Percentiles rank a stretch among this genome's conserved stretches.
These are phyloP conservation scores for Magnusiomyces ingens DNA, from an alignment of 1,139 yeast species.

Conservation along the genomic window DNA sequence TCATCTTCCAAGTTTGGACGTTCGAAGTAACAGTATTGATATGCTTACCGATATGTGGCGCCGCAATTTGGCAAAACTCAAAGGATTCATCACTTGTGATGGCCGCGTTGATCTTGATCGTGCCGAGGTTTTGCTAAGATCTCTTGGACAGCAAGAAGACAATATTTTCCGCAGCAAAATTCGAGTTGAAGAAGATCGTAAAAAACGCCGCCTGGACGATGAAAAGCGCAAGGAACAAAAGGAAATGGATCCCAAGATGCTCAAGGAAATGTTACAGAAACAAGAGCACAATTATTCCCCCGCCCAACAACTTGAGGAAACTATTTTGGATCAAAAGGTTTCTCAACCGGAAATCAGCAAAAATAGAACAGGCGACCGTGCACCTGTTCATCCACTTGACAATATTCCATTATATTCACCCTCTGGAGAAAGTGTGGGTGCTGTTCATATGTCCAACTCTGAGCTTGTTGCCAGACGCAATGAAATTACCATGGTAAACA, in stretches of 20 bases:
- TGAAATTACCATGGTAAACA: conserved; percentile 65
- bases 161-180: conserved; percentile 66
- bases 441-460: conserved; percentile 59
- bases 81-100: conserved; percentile 81
- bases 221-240: conserved; percentile 3
- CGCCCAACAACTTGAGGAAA: background rate
- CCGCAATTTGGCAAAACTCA: conserved; percentile 53
- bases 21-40: conserved; percentile 90
- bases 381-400: conserved; percentile 64
- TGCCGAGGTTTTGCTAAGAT: conserved; percentile 63
- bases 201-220: conserved; percentile 40
- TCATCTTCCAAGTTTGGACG: conserved; percentile 89
- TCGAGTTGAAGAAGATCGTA: conserved; percentile 59
- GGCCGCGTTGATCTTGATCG: conserved; percentile 71
- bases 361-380: conserved; percentile 49
- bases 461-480: conserved; percentile 66
- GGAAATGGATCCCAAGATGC: conserved; percentile 1
- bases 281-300: too few relatives aligned
- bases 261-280: too few relatives aligned
- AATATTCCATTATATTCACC: conserved; percentile 73
- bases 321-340: background rate
- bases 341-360: conserved; percentile 20
- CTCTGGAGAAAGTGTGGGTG: conserved; percentile 60
- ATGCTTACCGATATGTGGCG: conserved; percentile 80
- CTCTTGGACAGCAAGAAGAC: conserved; percentile 67